Base-by-base conservation (phyloP, 352 stramenopile species). In the Stephanocyclus meneghinianus region DNA sequence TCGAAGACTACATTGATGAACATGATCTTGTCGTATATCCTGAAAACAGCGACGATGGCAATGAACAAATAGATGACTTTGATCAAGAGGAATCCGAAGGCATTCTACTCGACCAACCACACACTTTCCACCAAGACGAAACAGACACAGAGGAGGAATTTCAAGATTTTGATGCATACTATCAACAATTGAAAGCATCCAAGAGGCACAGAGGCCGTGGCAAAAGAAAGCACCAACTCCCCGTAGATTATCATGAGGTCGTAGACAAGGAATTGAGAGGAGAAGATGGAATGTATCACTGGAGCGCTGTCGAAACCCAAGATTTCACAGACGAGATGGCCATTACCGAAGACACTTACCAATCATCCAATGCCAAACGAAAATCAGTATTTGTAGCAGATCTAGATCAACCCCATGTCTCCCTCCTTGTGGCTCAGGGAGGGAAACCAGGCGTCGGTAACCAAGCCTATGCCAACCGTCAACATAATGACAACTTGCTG, bases 321-420 rank as follows among this genome's bases (percentile, higher is more conserved):
- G 51, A 66, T 67, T 42, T 26, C 53, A 30, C 32, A 29, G 63
- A 67, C 45, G 47, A 51, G 50, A 57, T 60, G 10, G 7, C 62
- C 32, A 37, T 40, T 29, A 56, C 32, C 9, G 30, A 55, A 44
- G 44, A 47, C 50, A 59, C 16, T 35, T 56, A 13, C 68, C 35
- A 64, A 62, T 35, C 10, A 57, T 64, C 40, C 8, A 47, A 68
- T 32, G 9, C 61, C 45, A 63, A 80, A 74, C 69, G 80, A 35
- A 84, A 92, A 74, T 84, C 60, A 68, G 77, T 91, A 1, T 76
- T 86, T 32, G 30, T 94, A 18, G 85, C 87, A 15, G 87, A 94
- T 82, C 56, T 94, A 5, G 86, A 94, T 80, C 48, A 87, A 71
- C 85, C 84, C 21, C 79, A 90, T 8, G 76, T 81, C 6, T 71